A percentile compares a stretch with the other conserved stretches of the same genome.
These are phyloP conservation scores for Geosiphon pyriformis DNA, from an alignment of 192 early-diverging fungal genomes.

Conservation along the genomic window DNA sequence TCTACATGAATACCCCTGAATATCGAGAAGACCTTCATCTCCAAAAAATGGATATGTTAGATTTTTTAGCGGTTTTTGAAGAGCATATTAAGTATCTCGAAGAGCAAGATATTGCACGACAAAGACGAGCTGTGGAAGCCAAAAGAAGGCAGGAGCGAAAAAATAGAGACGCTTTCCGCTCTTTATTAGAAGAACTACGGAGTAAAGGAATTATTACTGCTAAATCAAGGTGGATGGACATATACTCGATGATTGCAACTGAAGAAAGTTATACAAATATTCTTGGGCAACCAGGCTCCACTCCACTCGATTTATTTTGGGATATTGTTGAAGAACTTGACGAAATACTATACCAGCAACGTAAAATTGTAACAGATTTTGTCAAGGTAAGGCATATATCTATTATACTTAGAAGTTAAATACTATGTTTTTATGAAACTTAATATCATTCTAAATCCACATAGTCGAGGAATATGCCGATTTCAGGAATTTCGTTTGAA, in stretches of 20 bases:
- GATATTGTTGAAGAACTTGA: slow-evolving; percentile 79
- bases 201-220: slow-evolving; percentile 57
- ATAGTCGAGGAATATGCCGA: slow-evolving; percentile 40
- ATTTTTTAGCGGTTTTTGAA: slow-evolving; percentile 79
- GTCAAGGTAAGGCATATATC: no score
- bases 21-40: slow-evolving; percentile 43
- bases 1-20: slow-evolving; percentile 46
- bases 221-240: slow-evolving; percentile 78
- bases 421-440: no score
- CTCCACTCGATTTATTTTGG: slow-evolving; percentile 92
- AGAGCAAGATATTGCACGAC: slow-evolving; percentile 46
- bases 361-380: slow-evolving; percentile 59
- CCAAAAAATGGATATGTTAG: slow-evolving; percentile 71
- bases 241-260: slow-evolving; percentile 65
- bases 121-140: slow-evolving; percentile 30
- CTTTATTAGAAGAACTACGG: slow-evolving; percentile 60
- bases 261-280: slow-evolving; percentile 66
- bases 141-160: slow-evolving; percentile 64
- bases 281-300: slow-evolving; percentile 77
- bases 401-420: no score
- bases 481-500: slow-evolving; percentile 44
- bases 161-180: slow-evolving; percentile 65
- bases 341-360: slow-evolving; percentile 63
- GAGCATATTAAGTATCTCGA: slow-evolving; percentile 68
- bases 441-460: no score